Conservation (phyloP, 176 grass and related monocot species). For the Bolboschoenus planiculmis region DNA sequence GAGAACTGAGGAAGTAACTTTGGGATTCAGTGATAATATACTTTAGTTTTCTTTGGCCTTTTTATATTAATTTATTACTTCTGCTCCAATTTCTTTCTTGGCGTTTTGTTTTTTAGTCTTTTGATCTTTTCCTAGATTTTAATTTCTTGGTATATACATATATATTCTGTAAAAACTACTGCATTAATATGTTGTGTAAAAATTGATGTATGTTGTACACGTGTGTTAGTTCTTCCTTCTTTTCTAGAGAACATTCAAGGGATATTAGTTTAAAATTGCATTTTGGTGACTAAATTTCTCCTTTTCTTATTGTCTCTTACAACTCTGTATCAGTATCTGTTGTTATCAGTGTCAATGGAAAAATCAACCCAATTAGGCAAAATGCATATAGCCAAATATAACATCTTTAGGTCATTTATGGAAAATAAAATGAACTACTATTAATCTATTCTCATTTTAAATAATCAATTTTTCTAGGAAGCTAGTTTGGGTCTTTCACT, state of each 20-base stretch:
- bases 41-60: neutral
- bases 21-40: slow-evolving; percentile 2
- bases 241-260: neutral
- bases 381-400: too few relatives aligned
- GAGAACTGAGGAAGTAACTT: neutral
- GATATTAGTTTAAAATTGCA: too few relatives aligned
- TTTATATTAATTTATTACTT: neutral
- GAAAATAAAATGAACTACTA: too few relatives aligned
- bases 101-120: neutral
- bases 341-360: too few relatives aligned
- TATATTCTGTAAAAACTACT: neutral
- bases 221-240: neutral
- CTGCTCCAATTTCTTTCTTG: neutral
- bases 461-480: too few relatives aligned
- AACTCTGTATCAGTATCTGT: too few relatives aligned
- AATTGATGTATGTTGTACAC: neutral
- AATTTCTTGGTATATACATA: neutral
- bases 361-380: too few relatives aligned
- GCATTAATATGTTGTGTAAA: neutral
- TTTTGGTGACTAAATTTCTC: too few relatives aligned
- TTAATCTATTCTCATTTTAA: too few relatives aligned
- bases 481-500: too few relatives aligned
- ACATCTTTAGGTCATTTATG: too few relatives aligned
- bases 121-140: neutral
- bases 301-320: too few relatives aligned